Evolutionary conservation across 2,329 filamentous ascomycete genomes (phyloP).

Genomic region (Xylaria arbuscula): DNA sequence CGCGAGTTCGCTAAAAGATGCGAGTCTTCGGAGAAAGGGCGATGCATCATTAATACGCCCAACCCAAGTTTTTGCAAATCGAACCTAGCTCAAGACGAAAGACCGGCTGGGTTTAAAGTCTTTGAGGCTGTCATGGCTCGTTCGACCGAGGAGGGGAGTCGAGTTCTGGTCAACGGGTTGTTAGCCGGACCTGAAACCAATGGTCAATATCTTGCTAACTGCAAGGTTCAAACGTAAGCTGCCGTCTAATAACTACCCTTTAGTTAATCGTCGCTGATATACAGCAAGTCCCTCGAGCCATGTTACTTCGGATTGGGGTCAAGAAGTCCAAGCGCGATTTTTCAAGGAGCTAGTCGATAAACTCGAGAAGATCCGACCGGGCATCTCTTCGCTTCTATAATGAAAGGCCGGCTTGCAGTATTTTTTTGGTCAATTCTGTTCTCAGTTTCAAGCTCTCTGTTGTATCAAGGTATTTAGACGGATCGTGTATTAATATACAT

Average conservation of each 20-base stretch:
- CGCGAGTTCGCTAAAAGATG: constrained; percentile 47
- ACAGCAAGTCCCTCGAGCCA: constrained; percentile 44
- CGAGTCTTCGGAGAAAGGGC: constrained; percentile 15
- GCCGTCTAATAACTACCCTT: constrained; percentile 1
- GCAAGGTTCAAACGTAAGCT: constrained; percentile 47
- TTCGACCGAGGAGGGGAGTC: constrained; percentile 58
- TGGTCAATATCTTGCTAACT: constrained; percentile 52
- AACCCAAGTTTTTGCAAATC: constrained; percentile 58
- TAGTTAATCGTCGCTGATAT: neutral
- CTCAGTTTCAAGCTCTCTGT: no score
- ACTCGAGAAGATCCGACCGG: constrained; percentile 45
- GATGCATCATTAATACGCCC: constrained; percentile 53
- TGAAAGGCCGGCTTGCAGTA: no score
- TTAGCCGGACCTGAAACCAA: constrained; percentile 49
- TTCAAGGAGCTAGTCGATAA: constrained; percentile 51
- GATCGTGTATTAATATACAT: no score
- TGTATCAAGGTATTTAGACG: no score
- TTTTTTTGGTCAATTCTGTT: no score
- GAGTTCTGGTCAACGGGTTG: constrained; percentile 48
- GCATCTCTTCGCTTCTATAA: constrained; percentile 10
- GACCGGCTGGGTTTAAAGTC: constrained; percentile 26
- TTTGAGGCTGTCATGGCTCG: constrained; percentile 53
- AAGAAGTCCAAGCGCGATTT: constrained; percentile 47
- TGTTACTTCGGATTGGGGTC: constrained; percentile 51
- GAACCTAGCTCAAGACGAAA: constrained; percentile 40